Evolutionary conservation across 345 rosid genomes (phyloP).

Genomic region (Lepidium sativum): DNA sequence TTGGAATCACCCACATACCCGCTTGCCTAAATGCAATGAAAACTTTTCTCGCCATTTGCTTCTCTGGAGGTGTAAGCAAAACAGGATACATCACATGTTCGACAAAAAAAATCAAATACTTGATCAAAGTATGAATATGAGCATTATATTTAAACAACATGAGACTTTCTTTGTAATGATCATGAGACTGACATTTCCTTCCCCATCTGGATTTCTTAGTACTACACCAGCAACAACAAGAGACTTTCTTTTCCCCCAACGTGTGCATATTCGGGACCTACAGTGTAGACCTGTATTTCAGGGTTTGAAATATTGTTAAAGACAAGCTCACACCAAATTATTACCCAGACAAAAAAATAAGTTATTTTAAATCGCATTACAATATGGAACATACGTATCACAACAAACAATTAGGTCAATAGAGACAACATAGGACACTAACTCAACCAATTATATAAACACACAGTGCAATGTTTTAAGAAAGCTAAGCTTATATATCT

Average conservation of each 20-base stretch:
- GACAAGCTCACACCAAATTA: slow-evolving; percentile 1
- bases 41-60: slow-evolving; percentile 98
- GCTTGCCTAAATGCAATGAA: slow-evolving; percentile 94
- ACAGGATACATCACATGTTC: slow-evolving; percentile 85
- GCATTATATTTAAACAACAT: no score
- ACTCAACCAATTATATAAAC: background rate
- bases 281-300: slow-evolving; percentile 78
- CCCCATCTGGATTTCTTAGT: slow-evolving; percentile 93
- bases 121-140: slow-evolving; percentile 3
- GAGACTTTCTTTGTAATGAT: no score
- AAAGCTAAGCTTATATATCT: background rate
- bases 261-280: slow-evolving; percentile 98
- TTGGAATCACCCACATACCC: slow-evolving; percentile 41
- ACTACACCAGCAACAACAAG: slow-evolving; percentile 99
- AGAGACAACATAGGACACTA: background rate
- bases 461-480: background rate
- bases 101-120: slow-evolving; percentile 1
- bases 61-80: slow-evolving; percentile 85
- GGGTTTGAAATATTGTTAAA: slow-evolving; percentile 12
- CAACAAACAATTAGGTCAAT: background rate
- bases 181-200: slow-evolving; percentile 72
- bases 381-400: background rate
- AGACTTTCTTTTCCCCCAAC: slow-evolving; percentile 99
- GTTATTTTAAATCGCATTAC: background rate
- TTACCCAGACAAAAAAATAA: background rate